These are phyloP conservation scores for Leccinellum rugosiceps DNA, from an alignment of 768 basidiomycete genomes.

Conservation along the genomic window DNA sequence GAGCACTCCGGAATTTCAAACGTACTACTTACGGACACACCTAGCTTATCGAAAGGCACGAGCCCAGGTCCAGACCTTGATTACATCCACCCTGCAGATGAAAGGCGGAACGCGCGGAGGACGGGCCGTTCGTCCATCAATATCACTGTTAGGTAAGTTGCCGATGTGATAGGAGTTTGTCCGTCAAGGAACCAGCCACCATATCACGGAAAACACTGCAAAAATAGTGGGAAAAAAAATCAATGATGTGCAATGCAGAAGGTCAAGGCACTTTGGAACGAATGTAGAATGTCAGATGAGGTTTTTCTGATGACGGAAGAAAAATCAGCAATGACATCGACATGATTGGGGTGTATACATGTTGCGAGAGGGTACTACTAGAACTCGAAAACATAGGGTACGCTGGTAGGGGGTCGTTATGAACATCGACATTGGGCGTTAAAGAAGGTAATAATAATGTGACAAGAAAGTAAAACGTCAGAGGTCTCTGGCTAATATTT, in stretches of 20 bases:
- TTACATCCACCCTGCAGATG: background rate
- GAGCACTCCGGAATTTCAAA: too few species aligned
- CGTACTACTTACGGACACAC: too few species aligned
- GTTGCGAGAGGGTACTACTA: slow-evolving; percentile 2
- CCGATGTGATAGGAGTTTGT: too few species aligned
- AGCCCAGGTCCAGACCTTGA: background rate
- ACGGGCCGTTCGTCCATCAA: background rate
- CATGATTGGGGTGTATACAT: background rate
- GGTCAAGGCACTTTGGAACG: background rate
- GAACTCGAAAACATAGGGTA: slow-evolving; percentile 1
- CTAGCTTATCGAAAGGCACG: background rate
- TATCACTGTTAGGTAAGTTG: background rate
- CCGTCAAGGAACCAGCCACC: background rate
- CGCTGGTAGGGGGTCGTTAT: background rate
- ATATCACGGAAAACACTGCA: background rate
- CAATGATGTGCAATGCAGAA: background rate
- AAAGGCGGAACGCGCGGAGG: background rate
- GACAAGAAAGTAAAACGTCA: background rate
- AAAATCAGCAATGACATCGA: background rate
- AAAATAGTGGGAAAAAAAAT: background rate
- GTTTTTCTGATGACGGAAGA: too few species aligned
- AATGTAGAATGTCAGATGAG: background rate
- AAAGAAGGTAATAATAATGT: slow-evolving; percentile 2
- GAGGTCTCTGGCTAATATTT: background rate
- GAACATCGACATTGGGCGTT: background rate